A percentile compares a stretch with the other conserved stretches of the same genome.
phyloP scores from a whole-genome alignment of 2,329 filamentous ascomycete genomes.

The Metarhizium album region DNA sequence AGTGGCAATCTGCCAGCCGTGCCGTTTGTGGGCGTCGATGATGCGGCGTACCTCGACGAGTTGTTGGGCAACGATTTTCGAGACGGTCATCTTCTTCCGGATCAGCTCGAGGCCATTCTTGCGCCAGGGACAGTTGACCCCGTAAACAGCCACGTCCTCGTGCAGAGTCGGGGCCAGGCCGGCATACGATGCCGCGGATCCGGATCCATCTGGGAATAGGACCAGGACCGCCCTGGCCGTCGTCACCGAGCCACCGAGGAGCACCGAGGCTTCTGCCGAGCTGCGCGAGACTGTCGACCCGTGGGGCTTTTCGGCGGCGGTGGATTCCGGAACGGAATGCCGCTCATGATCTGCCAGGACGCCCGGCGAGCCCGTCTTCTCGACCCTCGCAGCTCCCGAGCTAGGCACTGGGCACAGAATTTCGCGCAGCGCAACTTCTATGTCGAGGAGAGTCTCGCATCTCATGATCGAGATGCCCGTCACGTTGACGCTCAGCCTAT shows the following conservation, averaged over 20 bases:
- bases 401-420: neutral
- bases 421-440: constrained; percentile 10
- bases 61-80: constrained; percentile 26
- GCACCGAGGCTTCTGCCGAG: neutral
- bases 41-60: constrained; percentile 51
- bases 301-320: neutral
- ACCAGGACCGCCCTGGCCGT: neutral
- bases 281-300: neutral
- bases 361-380: neutral
- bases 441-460: constrained; percentile 9
- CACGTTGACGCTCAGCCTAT: constrained; percentile 11
- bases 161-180: constrained; percentile 26
- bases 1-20: constrained; percentile 47
- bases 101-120: constrained; percentile 47
- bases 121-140: constrained; percentile 52
- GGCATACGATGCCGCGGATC: neutral
- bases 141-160: constrained; percentile 37
- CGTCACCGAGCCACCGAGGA: neutral
- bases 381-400: neutral
- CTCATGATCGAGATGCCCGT: constrained; percentile 5
- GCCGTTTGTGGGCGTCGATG: constrained; percentile 43
- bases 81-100: constrained; percentile 15
- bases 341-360: too few species aligned
- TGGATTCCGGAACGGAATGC: neutral
- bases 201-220: constrained; percentile 1